phyloP scores from a whole-genome alignment of 176 grass and related monocot genomes.

The Miscanthus lutarioriparius region DNA sequence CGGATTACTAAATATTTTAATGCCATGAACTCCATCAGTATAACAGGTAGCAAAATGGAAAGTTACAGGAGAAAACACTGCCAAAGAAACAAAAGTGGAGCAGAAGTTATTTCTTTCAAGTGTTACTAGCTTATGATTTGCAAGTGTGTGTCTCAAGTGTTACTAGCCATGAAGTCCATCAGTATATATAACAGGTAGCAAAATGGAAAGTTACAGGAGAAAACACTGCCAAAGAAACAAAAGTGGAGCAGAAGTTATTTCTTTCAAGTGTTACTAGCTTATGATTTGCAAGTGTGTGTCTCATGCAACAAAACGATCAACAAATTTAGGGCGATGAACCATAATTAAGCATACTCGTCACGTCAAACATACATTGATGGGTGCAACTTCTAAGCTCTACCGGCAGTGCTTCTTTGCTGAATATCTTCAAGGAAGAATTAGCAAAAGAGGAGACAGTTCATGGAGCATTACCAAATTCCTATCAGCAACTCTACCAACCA shows the following conservation, averaged over 20 bases:
- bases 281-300: background rate
- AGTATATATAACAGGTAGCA: too few species aligned
- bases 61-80: background rate
- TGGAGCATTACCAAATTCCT: background rate
- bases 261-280: background rate
- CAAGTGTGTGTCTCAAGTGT: too few species aligned
- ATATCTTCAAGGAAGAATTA: background rate
- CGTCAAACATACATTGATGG: background rate
- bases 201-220: too few species aligned
- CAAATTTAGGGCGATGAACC: background rate
- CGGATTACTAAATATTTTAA: background rate
- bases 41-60: background rate
- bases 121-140: background rate
- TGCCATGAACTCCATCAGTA: background rate
- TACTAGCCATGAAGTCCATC: background rate
- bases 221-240: background rate
- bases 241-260: background rate
- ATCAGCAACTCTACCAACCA: background rate
- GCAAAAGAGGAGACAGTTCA: background rate
- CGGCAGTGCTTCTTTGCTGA: background rate
- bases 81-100: background rate
- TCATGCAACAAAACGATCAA: too few species aligned
- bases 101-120: background rate
- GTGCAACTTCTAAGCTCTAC: background rate
- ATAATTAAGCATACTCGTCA: background rate